Conservation (phyloP, 169 alveolate genomes). For the Cryptosporidium baileyi region DNA sequence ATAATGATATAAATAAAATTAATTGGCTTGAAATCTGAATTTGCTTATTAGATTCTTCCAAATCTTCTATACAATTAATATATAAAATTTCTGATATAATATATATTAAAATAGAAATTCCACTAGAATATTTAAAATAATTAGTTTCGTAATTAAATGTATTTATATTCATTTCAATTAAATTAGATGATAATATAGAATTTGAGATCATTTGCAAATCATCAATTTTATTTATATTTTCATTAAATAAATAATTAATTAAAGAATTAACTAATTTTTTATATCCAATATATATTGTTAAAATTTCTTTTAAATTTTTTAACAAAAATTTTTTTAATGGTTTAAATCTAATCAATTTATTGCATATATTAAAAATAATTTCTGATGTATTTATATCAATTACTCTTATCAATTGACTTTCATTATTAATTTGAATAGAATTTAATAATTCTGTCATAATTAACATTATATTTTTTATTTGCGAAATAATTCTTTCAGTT, state of each 20-base stretch:
- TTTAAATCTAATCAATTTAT: slow-evolving; percentile 12
- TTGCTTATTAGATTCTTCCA: not conserved
- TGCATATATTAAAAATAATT: not conserved
- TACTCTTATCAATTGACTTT: not conserved
- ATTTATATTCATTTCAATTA: not conserved
- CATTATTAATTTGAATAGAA: not conserved
- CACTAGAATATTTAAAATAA: not conserved
- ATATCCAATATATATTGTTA: too few relatives aligned
- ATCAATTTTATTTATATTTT: not conserved
- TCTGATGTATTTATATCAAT: not conserved
- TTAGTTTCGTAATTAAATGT: not conserved
- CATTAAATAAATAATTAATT: not conserved
- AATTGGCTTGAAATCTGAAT: slow-evolving; percentile 6
- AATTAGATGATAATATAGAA: too few relatives aligned
- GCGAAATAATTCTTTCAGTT: not conserved
- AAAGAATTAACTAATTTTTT: not conserved
- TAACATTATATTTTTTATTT: not conserved
- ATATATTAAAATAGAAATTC: slow-evolving; percentile 20
- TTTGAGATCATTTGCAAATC: not conserved
- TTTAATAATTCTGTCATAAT: not conserved
- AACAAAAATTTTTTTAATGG: slow-evolving; percentile 23
- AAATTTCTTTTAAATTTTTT: too few relatives aligned
- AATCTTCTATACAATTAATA: not conserved
- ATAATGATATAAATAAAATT: not conserved
- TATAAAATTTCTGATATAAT: slow-evolving; percentile 24